A percentile compares a stretch with the other conserved stretches of the same genome.
Conservation (phyloP, 257 asterid genomes). For the Plantago elongata region DNA sequence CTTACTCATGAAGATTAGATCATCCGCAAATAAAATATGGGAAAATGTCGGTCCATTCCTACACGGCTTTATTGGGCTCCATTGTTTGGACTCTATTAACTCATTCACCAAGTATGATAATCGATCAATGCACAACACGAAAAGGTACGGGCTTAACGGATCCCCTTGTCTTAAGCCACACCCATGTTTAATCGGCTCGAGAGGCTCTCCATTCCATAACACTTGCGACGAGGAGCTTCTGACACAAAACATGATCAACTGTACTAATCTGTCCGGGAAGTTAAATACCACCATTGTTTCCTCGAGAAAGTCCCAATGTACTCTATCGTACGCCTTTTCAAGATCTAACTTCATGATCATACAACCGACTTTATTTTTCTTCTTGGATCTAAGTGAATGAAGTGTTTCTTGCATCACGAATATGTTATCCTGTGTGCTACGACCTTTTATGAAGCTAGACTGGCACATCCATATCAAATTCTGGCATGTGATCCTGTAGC, state of each 20-base stretch:
- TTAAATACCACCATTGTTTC: neutral
- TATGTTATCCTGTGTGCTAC: neutral
- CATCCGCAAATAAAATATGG: conserved; percentile 1
- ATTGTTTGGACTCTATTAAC: neutral
- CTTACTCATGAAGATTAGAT: neutral
- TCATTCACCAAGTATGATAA: neutral
- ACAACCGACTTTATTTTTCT: neutral
- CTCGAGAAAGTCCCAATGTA: neutral
- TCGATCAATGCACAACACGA: neutral
- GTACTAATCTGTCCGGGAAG: neutral
- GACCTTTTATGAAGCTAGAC: neutral
- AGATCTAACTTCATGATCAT: neutral
- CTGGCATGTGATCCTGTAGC: too few species aligned
- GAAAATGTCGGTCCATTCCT: neutral
- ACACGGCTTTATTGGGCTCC: neutral
- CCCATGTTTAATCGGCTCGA: neutral
- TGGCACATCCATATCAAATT: too few species aligned
- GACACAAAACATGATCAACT: neutral
- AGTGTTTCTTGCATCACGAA: neutral
- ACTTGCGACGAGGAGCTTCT: neutral
- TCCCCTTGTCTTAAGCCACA: neutral
- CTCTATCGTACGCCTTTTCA: neutral
- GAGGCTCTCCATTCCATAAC: conserved; percentile 4
- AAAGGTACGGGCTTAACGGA: too few species aligned
- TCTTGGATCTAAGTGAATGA: neutral